These are phyloP conservation scores for Gliomastix tumulicola DNA, from an alignment of 2,329 filamentous ascomycete genomes.

Conservation along the genomic window DNA sequence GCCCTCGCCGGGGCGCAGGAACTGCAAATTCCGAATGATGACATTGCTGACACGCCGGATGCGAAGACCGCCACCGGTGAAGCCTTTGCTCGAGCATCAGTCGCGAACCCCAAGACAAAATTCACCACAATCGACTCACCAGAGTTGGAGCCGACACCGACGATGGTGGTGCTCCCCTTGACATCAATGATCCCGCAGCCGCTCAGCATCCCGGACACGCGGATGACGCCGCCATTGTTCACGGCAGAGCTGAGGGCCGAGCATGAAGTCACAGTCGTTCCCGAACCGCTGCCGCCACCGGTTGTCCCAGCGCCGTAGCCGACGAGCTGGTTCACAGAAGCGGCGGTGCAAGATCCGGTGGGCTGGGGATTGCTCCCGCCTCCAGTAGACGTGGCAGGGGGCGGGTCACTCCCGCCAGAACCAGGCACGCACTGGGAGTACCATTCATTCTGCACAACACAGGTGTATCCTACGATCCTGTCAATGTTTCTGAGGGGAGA, in stretches of 20 bases:
- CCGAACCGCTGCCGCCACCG: constrained; percentile 34
- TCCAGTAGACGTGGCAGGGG: too few species aligned
- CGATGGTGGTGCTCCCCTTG: constrained; percentile 39
- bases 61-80: constrained; percentile 37
- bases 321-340: constrained; percentile 5
- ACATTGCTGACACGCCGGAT: constrained; percentile 42
- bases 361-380: too few species aligned
- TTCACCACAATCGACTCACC: too few species aligned
- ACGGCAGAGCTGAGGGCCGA: constrained; percentile 28
- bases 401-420: background rate
- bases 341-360: constrained; percentile 4
- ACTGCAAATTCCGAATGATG: constrained; percentile 47
- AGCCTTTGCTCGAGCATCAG: too few species aligned
- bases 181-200: constrained; percentile 35
- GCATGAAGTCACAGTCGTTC: constrained; percentile 36
- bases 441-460: background rate
- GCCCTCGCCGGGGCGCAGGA: constrained; percentile 34
- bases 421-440: background rate
- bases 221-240: constrained; percentile 31
- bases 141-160: constrained; percentile 35
- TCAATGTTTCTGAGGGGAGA: background rate
- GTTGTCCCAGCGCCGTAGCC: constrained; percentile 30
- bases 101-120: too few species aligned
- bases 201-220: constrained; percentile 34
- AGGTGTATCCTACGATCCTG: background rate